These are phyloP conservation scores for Leersia perrieri DNA, from an alignment of 176 grass and related monocot genomes.

Conservation along the genomic window DNA sequence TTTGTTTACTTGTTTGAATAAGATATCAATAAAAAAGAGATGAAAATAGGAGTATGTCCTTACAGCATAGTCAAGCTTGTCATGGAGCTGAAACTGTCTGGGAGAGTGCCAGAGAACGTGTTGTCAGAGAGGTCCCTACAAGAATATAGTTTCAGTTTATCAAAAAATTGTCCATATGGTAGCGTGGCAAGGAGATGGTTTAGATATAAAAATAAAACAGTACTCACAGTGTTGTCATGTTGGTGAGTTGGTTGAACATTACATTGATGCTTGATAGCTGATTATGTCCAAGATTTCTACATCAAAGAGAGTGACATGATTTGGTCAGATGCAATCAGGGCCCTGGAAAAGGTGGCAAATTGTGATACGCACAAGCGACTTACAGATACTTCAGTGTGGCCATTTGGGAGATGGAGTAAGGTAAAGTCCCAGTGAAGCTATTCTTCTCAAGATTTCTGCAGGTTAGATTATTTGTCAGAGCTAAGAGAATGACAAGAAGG, in stretches of 20 bases:
- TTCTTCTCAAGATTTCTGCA: constrained; percentile 80
- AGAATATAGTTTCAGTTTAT: constrained; percentile 14
- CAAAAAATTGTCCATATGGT: background rate
- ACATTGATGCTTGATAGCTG: constrained; percentile 59
- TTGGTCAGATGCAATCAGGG: constrained; percentile 6
- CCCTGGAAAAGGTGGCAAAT: background rate
- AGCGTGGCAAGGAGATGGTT: background rate
- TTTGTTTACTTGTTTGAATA: background rate
- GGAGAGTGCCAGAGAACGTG: constrained; percentile 56
- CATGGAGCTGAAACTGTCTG: constrained; percentile 64
- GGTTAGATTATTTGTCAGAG: constrained; percentile 15
- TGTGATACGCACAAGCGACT: constrained; percentile 20
- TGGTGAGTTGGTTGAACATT: constrained; percentile 63
- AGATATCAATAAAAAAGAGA: background rate
- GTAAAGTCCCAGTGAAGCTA: constrained; percentile 62
- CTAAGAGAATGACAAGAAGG: background rate
- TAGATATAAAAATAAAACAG: constrained; percentile 29
- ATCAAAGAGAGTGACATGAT: constrained; percentile 25
- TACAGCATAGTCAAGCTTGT: constrained; percentile 75
- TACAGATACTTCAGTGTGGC: constrained; percentile 67
- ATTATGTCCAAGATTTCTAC: constrained; percentile 87
- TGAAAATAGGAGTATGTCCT: constrained; percentile 25
- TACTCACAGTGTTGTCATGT: constrained; percentile 73
- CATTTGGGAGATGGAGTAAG: constrained; percentile 72
- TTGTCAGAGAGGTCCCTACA: constrained; percentile 84